Evolutionary conservation across 1,284 basidiomycete genomes (phyloP), one percentile per base, ranked within the genome.

Genomic region (Ganoderma lucidum): DNA sequence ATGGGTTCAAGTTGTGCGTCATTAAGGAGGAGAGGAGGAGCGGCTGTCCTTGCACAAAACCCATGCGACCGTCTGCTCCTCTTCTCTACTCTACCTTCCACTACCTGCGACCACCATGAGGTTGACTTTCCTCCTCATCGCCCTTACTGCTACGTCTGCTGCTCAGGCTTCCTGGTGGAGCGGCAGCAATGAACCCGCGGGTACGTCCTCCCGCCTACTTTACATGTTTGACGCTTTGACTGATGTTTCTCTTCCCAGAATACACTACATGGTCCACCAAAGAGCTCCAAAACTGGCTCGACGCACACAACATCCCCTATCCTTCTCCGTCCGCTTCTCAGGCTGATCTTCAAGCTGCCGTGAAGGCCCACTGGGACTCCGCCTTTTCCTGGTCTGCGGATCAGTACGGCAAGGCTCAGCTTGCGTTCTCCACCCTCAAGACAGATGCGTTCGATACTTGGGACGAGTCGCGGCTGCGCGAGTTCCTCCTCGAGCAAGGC

Each of bases 401-500:
- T 72, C 86, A 93, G 79, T 88, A 5, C 93, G 95, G 80, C 86
- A 88, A 73, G 37, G 94, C 93, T 74, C 81, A 74, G 6, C 68
- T 62, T 39, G 62, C 68, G 35, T 77, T 75, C 68, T 60, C 64
- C 14, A 67, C 69, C 60, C 42, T 88, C 66, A 85, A 87, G 78
- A 82, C 86, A 6, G 80, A 84, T n/a, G 79, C 86, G 2, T 91
- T 92, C 68, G 90, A 92, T 65, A 81, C 82, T 6, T 97, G 95
- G 95, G 89, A 93, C 76, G 95, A 97, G 78, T 91, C 89, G 37
- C 86, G 87, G 61, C 84, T 97, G 37, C 88, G 95, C 74, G 84
- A 93, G 73, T 97, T 93, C 81, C 85, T 98, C n/a, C 87, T 97
- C 68, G 89, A 95, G 77, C 91, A 96, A 73, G 96, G 96, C 59